phyloP scores from a whole-genome alignment of 2,329 filamentous ascomycete genomes.

The Alternaria atra region DNA sequence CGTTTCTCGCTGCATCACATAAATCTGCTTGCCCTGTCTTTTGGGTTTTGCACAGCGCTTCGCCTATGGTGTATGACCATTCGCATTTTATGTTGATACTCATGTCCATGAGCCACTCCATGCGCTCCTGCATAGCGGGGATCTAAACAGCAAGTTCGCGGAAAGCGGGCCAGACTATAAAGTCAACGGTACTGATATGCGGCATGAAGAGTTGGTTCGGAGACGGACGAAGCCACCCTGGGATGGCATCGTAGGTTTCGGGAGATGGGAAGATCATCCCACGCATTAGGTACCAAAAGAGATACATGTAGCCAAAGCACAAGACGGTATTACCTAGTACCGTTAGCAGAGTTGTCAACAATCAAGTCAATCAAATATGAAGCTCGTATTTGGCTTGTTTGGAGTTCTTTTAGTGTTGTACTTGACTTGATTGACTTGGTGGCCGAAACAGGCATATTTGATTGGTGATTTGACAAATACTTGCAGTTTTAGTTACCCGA shows the following conservation, averaged over 20 bases:
- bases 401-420: too few relatives aligned
- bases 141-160: conserved; percentile 36
- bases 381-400: too few relatives aligned
- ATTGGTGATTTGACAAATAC: too few relatives aligned
- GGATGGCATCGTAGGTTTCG: conserved; percentile 34
- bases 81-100: conserved; percentile 28
- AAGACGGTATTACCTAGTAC: conserved; percentile 35
- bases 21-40: conserved; percentile 28
- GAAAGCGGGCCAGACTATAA: conserved; percentile 36
- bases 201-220: conserved; percentile 40
- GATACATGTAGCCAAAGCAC: conserved; percentile 34
- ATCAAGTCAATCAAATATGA: too few relatives aligned
- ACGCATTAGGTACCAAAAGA: conserved; percentile 35
- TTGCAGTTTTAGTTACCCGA: too few relatives aligned
- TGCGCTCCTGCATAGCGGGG: conserved; percentile 35
- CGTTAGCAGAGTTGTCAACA: too few relatives aligned
- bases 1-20: conserved; percentile 25
- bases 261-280: conserved; percentile 38
- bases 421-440: too few relatives aligned
- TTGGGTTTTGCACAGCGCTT: conserved; percentile 18
- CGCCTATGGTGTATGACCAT: conserved; percentile 24
- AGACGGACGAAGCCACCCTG: conserved; percentile 37
- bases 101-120: conserved; percentile 39
- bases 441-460: too few relatives aligned
- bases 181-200: conserved; percentile 35